Conservation (phyloP, 2,329 filamentous ascomycete genomes). For the Aspergillus tamarii region DNA sequence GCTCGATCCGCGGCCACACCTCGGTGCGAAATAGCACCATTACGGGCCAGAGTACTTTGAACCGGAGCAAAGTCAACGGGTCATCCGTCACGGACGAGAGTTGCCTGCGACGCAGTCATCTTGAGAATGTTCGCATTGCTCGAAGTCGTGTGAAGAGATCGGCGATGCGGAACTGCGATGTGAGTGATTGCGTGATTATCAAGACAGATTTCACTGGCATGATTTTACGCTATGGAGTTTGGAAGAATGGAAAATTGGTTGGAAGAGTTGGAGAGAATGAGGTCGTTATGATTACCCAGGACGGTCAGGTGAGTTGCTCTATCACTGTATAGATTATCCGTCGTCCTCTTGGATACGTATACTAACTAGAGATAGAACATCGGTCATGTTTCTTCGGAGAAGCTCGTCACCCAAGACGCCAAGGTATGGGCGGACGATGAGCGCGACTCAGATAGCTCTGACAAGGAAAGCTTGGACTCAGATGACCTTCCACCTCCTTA, state of each 20-base stretch:
- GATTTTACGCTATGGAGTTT: slow-evolving; percentile 29
- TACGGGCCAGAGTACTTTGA: slow-evolving; percentile 13
- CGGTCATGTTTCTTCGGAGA: background rate
- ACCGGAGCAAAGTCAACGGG: slow-evolving; percentile 16
- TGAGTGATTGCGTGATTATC: slow-evolving; percentile 25
- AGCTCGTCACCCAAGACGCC: slow-evolving; percentile 2
- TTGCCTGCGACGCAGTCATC: slow-evolving; percentile 15
- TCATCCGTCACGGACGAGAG: slow-evolving; percentile 19
- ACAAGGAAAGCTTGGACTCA: slow-evolving; percentile 1
- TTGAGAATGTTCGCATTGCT: slow-evolving; percentile 15
- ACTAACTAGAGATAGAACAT: background rate
- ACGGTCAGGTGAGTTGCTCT: slow-evolving; percentile 15
- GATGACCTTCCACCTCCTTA: slow-evolving; percentile 12
- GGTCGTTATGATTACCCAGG: slow-evolving; percentile 16
- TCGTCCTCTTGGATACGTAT: background rate
- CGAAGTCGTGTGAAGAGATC: slow-evolving; percentile 17
- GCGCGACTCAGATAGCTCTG: slow-evolving; percentile 5
- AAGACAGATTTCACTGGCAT: slow-evolving; percentile 26
- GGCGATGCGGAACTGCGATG: slow-evolving; percentile 25
- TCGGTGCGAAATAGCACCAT: slow-evolving; percentile 21
- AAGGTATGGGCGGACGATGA: slow-evolving; percentile 4
- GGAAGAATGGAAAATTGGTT: slow-evolving; percentile 29
- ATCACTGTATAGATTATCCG: background rate
- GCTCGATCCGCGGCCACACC: slow-evolving; percentile 16
- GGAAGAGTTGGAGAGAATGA: slow-evolving; percentile 21